Base-by-base conservation (phyloP, 164 flowering plant genomes). In the Hamamelis virginiana region DNA sequence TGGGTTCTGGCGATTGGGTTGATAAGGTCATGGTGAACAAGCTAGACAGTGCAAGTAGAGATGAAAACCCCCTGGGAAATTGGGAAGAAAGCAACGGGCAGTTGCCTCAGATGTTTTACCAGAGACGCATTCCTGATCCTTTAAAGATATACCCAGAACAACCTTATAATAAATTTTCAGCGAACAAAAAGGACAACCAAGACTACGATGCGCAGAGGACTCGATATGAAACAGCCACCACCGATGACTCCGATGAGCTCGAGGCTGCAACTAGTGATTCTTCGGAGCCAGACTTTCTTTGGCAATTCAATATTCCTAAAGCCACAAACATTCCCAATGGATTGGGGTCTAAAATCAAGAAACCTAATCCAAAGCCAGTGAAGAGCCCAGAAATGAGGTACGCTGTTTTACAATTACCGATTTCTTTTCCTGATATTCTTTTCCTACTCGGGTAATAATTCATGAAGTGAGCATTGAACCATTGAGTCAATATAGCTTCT, bases 261-360 rank as follows among this genome's bases (percentile, higher is more conserved):
- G 89, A 84, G 48, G 70, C 80, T 58, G 83, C 81, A 66, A 81
- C 85, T 0, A 87, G 87, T 67, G 87, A 85, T 62, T 84, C 82
- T 59, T 87, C 91, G 6, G 91, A 85, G 67, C 56, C 75, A 21
- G 89, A 85, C 66, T 59, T 64, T 64, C 64, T 69, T 46, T 76
- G 66, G 65, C 82, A 83, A 27, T 69, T 45, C 25, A 81, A 55
- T 65, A 28, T 68, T 58, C 76, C 74, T 5, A 85, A 69, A 73
- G 69, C 28, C 19, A 25, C 75, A 55, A 78, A 64, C 67, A 55
- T 75, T 70, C 76, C 84, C 9, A 83, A 55, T 60, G 74, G 74
- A 3, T 4, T 60, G 62, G 81, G 75, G 8, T 67, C 86, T 28
- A 85, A 76, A 58, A 10, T 69, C 55, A 82, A 77, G 80, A 82